These are phyloP conservation scores for Crucibulum laeve DNA, from an alignment of 768 basidiomycete genomes.

Conservation along the genomic window DNA sequence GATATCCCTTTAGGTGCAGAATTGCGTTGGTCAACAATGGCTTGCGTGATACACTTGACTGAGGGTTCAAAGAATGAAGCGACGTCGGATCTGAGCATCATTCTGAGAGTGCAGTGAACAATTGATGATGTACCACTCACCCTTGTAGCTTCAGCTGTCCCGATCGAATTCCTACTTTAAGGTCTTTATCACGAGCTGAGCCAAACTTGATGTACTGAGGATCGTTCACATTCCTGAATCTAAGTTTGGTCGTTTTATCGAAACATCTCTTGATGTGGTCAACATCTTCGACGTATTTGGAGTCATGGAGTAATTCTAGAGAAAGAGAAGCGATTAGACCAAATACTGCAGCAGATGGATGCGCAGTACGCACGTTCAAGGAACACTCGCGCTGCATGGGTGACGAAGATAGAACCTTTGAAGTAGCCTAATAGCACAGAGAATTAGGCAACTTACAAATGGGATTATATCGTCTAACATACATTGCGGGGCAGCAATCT, in stretches of 20 bases:
- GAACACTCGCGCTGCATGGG: slow-evolving; percentile 32
- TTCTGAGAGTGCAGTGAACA: neutral
- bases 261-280: slow-evolving; percentile 36
- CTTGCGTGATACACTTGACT: slow-evolving; percentile 27
- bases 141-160: slow-evolving; percentile 42
- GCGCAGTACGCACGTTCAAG: slow-evolving; percentile 26
- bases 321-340: neutral
- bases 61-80: slow-evolving; percentile 34
- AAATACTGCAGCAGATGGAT: neutral
- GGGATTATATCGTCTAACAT: slow-evolving; percentile 7
- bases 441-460: neutral
- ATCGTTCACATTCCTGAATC: slow-evolving; percentile 33
- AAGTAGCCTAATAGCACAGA: slow-evolving; percentile 32
- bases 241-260: slow-evolving; percentile 42
- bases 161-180: slow-evolving; percentile 32
- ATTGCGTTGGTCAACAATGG: slow-evolving; percentile 20
- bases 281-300: slow-evolving; percentile 36
- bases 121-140: slow-evolving; percentile 11
- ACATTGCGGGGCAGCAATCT: slow-evolving; percentile 45
- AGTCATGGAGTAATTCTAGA: slow-evolving; percentile 34
- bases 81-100: slow-evolving; percentile 22
- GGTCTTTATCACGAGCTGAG: slow-evolving; percentile 35
- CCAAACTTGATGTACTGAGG: slow-evolving; percentile 47
- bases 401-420: slow-evolving; percentile 49
- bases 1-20: slow-evolving; percentile 23